These are phyloP conservation scores for Penicillium fuscoglaucum DNA, from an alignment of 2,329 filamentous ascomycete species.

Conservation along the genomic window DNA sequence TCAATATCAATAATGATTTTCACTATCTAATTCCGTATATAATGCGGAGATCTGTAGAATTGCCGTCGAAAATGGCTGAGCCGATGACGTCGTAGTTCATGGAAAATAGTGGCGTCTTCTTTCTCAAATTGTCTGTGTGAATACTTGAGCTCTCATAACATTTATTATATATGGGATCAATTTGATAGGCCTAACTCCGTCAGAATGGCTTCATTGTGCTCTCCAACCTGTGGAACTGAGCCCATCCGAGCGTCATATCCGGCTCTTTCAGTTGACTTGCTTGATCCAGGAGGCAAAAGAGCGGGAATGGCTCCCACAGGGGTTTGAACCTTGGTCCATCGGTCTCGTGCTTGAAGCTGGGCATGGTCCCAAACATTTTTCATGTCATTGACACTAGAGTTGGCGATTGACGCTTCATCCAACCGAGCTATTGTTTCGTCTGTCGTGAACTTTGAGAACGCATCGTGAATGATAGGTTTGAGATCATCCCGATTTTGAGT, in stretches of 20 bases:
- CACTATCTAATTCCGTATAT: too few relatives aligned
- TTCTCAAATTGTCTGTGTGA: neutral
- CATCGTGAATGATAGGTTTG: conserved; percentile 47
- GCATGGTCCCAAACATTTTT: conserved; percentile 56
- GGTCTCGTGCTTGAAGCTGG: conserved; percentile 51
- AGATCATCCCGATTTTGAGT: conserved; percentile 51
- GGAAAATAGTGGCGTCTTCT: too few relatives aligned
- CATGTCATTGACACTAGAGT: conserved; percentile 59
- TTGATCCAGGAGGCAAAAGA: conserved; percentile 51
- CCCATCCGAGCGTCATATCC: conserved; percentile 28
- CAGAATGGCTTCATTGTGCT: conserved; percentile 53
- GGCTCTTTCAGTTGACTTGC: conserved; percentile 28
- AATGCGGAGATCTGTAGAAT: too few relatives aligned
- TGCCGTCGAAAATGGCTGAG: too few relatives aligned
- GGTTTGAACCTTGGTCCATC: conserved; percentile 55
- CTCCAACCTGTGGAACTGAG: conserved; percentile 50
- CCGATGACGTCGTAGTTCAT: too few relatives aligned
- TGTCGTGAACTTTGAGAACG: conserved; percentile 43
- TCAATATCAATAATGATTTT: too few relatives aligned
- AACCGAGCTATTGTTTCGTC: conserved; percentile 46
- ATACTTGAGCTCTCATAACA: neutral
- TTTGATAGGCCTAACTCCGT: conserved; percentile 42
- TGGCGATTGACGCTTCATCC: conserved; percentile 54
- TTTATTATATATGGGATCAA: neutral
- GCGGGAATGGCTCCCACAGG: conserved; percentile 50